Base-by-base conservation (phyloP, 495 filamentous ascomycete genomes). In the Acidomyces sp. region DNA sequence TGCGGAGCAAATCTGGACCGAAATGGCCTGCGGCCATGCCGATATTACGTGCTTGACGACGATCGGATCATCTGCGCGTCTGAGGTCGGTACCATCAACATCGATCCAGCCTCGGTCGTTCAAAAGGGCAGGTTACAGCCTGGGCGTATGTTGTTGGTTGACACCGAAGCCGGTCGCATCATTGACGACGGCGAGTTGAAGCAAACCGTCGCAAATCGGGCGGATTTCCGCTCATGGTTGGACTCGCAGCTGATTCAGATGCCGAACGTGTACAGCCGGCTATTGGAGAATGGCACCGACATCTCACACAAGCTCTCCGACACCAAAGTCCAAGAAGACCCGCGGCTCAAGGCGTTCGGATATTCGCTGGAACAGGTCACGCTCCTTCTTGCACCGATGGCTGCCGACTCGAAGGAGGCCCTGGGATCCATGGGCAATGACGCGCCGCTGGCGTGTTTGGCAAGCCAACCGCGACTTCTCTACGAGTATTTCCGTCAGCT, bases 341-440 rank as follows among this genome's bases (percentile, higher is more conserved):
- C 78, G 17, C 69, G 86, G 23, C 65, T 99, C 34, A 78, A 77
- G 45, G 83, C 87, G 6, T 96, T 92, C 53, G 92, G 92, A 11
- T 99, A 96, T 58, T 92, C 90, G 21, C 84, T 93, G 46, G 90
- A 99, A 62, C 90, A 99, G 59, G 82, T 99, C 58, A 92, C 80
- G 60, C 63, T 99, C 58, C 67, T 99, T 7, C 72, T 99, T 20
- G 92, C 80, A 16, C 90, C 90, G 6, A 99, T 99, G 90, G 90
- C 86, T 42, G 86, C 88, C 20, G 90, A 99, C 50, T 93, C 93
- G 34, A 99, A 99, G 66, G 90, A 99, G 62, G 92, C 90, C n/a
- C 72, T 99, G 20, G 90, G 90, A 24, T 99, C 90, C 40, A 99
- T 99, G 90, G 90, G 90, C 51, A 99, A 99, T 59, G 90, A 99